Base-by-base conservation (phyloP, 2,329 filamentous ascomycete genomes). In the Calonectria hongkongensis region DNA sequence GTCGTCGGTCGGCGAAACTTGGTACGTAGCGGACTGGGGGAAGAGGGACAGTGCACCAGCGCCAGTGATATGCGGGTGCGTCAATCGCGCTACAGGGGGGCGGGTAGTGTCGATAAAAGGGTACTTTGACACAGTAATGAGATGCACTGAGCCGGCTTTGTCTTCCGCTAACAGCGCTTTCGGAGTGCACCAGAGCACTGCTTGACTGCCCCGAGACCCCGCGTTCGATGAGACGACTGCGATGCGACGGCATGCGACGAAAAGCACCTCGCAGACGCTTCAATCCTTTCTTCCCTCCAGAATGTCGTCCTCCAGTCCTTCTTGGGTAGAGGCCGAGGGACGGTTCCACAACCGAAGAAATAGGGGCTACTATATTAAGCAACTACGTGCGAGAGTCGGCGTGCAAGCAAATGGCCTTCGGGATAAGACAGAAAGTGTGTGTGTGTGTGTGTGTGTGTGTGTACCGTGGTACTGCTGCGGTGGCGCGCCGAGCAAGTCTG, bases 1-100 rank as follows among this genome's bases (percentile, higher is more conserved):
- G 65, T 60, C 15, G 50, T 25, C 36, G 65, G 65, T 21, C 30
- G 54, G 66, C 30, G 63, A 54, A 66, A 71, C 66, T 66, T 45
- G 50, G 36, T 48, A 33, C 16, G 50, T 71, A 62, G 68, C 63
- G 68, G 68, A 48, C 60, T 28, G 60, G 43, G 43, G 39, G 63
- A 33, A 13, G 50, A 41, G 28, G 41, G 63, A 56, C 30, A 64
- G 56, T 47, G 45, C 58, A n/a, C 54, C 54, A 56, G 66, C 36
- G 33, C 33, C 54, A 39, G 36, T 6, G 60, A 21, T 4, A 41
- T 50, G 47, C 28, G 47, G 41, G 41, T 68, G 51, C 36, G 48
- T 30, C 51, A 48, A 60, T n/a, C 65, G n/a, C 65, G 43, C 51
- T 48, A 68, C 51, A 30, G 48, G 65, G 30, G 30, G 36, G 28